A percentile compares a stretch with the other conserved stretches of the same genome.
Conservation (phyloP, 164 flowering plant species). For the Chimonanthus praecox region DNA sequence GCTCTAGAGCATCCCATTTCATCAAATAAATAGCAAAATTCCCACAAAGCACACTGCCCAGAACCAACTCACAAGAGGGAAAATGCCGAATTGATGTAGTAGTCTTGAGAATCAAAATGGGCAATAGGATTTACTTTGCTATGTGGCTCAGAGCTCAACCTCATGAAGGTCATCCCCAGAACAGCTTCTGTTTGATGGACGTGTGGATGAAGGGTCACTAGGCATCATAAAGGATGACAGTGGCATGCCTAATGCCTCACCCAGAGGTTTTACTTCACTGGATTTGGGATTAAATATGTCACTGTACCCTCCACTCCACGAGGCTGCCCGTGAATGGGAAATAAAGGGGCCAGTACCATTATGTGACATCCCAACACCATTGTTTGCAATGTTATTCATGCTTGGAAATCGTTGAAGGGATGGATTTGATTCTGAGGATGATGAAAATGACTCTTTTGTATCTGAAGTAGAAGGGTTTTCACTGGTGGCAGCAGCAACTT, state of each 20-base stretch:
- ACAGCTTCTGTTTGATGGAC: conserved; percentile 23
- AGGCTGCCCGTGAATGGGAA: conserved; percentile 58
- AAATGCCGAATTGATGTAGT: conserved; percentile 4
- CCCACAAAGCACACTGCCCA: neutral
- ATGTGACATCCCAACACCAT: conserved; percentile 11
- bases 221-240: conserved; percentile 35
- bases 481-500: conserved; percentile 17
- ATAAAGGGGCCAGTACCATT: conserved; percentile 24
- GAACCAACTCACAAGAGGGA: neutral
- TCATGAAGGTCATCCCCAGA: conserved; percentile 65
- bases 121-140: neutral
- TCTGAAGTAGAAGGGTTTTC: conserved; percentile 33
- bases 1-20: neutral
- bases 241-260: conserved; percentile 37
- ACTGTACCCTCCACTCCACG: conserved; percentile 77
- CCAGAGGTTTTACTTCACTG: conserved; percentile 33
- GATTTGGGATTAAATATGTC: conserved; percentile 22
- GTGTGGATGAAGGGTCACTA: conserved; percentile 20
- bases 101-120: neutral
- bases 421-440: conserved; percentile 23
- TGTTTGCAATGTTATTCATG: conserved; percentile 48
- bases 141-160: conserved; percentile 52
- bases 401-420: conserved; percentile 65
- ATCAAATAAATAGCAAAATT: neutral
- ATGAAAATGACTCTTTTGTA: conserved; percentile 20